Base-by-base conservation (phyloP, 352 stramenopile genomes). In the Pythium grandisporangium region DNA sequence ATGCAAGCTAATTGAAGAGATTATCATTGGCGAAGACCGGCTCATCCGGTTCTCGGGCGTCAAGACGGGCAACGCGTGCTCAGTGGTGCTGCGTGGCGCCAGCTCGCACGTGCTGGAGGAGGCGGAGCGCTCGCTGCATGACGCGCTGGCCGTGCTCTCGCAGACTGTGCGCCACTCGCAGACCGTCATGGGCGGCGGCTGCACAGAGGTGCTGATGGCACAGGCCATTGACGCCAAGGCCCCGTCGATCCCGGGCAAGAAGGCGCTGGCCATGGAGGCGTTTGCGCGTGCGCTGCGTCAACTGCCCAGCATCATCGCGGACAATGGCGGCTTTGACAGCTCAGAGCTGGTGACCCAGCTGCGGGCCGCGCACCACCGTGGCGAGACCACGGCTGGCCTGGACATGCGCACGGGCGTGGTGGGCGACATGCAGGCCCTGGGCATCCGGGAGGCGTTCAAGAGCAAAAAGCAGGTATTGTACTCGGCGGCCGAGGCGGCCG, bases 251-350 rank as follows among this genome's bases (percentile, higher is more conserved):
- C 78, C 93, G 3, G 96, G 96, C 35, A 99, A 99, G 74, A 97
- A 98, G 70, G 85, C 94, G 29, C 80, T 99, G 13, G 96, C 96
- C 23, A 99, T 99, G 89, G 87, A 98, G 61, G 92, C 93, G 4
- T 99, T 99, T 61, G 85, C 95, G 35, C 81, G 84, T 19, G 96
- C 96, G 14, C 70, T 99, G 27, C 84, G 95, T n/a, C 80, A 98
- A 60, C 63, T 99, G 40, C 96, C 96, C 6, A 95, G 90, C 45
- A 99, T 98, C 55, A 97, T 99, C 14, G 96, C 96, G 14, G 96
- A 99, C 69, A 99, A 99, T 62, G 96, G 93, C 30, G 97, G 96
- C 29, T 98, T 96, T 56, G 97, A 99, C 70, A 96, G 89, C 37
- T 93, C 95, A n/a, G 95, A 99, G 54, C 66, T 99, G 11, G 91